These are phyloP conservation scores for Lasiosphaeria hispida DNA, from an alignment of 495 filamentous ascomycete genomes.

Conservation along the genomic window DNA sequence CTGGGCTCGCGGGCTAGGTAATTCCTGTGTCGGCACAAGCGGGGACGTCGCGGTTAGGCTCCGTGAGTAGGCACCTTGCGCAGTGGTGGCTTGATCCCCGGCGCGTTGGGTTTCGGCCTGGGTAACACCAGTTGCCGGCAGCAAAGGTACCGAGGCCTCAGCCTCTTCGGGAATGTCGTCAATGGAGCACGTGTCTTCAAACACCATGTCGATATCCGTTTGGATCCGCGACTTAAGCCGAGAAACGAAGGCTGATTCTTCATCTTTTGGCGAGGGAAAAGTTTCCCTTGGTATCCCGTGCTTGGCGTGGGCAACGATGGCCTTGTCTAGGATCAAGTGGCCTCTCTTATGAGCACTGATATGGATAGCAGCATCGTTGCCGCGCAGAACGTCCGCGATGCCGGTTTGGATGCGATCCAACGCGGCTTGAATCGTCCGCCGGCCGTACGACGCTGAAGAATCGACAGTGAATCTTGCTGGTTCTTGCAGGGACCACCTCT, in stretches of 20 bases:
- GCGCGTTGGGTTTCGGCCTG: slow-evolving; percentile 13
- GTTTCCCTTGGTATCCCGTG: slow-evolving; percentile 18
- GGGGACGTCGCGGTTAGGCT: neutral
- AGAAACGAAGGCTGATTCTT: slow-evolving; percentile 23
- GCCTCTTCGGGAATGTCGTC: slow-evolving; percentile 37
- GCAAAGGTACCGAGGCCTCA: slow-evolving; percentile 4
- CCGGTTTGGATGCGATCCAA: slow-evolving; percentile 46
- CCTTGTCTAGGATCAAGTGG: slow-evolving; percentile 46
- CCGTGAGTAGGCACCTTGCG: neutral
- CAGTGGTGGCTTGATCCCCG: neutral
- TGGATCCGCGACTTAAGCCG: slow-evolving; percentile 39
- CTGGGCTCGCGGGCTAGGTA: neutral
- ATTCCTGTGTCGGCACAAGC: neutral
- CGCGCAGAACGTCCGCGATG: slow-evolving; percentile 44
- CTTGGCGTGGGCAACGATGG: slow-evolving; percentile 40
- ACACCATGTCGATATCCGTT: slow-evolving; percentile 43
- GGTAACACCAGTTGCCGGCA: neutral
- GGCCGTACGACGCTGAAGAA: slow-evolving; percentile 31
- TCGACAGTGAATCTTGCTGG: slow-evolving; percentile 37
- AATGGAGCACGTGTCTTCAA: slow-evolving; percentile 44
- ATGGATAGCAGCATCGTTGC: slow-evolving; percentile 40
- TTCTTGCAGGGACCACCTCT: slow-evolving; percentile 38
- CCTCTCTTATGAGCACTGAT: slow-evolving; percentile 46
- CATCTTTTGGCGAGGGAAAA: slow-evolving; percentile 23
- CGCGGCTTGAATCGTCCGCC: slow-evolving; percentile 40